phyloP scores from a whole-genome alignment of 2,329 filamentous ascomycete species.

The Nigrospora osmanthi region DNA sequence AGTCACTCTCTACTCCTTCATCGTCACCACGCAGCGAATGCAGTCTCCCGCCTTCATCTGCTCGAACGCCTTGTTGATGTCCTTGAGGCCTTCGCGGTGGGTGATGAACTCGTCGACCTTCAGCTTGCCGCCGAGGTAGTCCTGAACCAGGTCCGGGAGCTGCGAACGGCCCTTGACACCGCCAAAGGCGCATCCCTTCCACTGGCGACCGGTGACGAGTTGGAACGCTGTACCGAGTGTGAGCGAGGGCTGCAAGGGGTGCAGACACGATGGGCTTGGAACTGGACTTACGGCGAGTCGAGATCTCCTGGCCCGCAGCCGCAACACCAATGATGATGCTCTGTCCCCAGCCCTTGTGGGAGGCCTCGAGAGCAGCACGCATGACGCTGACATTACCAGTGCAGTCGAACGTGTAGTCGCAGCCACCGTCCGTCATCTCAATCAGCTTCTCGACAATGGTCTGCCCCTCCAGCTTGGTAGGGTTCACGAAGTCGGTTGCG shows the following conservation, averaged over 20 bases:
- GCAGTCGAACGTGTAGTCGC: conserved; percentile 99
- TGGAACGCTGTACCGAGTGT: conserved; percentile 69
- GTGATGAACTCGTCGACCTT: conserved; percentile 99
- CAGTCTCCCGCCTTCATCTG: conserved; percentile 96
- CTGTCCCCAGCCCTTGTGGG: conserved; percentile 99
- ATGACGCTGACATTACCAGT: conserved; percentile 92
- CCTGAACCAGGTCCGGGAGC: conserved; percentile 75
- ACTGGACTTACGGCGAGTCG: conserved; percentile 71
- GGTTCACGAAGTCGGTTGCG: conserved; percentile 95
- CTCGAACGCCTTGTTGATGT: conserved; percentile 86
- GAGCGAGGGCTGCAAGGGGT: background rate
- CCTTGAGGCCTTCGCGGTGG: conserved; percentile 72
- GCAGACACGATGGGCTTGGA: background rate
- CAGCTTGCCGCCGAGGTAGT: conserved; percentile 82
- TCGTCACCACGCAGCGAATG: conserved; percentile 84
- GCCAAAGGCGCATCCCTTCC: conserved; percentile 96
- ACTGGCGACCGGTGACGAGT: conserved; percentile 93
- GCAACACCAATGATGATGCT: conserved; percentile 97
- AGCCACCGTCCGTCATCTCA: conserved; percentile 96
- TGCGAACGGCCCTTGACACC: conserved; percentile 97
- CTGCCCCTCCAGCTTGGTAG: conserved; percentile 67
- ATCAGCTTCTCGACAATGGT: conserved; percentile 87
- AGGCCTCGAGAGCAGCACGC: conserved; percentile 91
- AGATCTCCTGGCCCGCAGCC: conserved; percentile 91
- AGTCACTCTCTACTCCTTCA: conserved; percentile 22